phyloP scores from a whole-genome alignment of 2,329 filamentous ascomycete genomes.

The Epichloe hybrida region DNA sequence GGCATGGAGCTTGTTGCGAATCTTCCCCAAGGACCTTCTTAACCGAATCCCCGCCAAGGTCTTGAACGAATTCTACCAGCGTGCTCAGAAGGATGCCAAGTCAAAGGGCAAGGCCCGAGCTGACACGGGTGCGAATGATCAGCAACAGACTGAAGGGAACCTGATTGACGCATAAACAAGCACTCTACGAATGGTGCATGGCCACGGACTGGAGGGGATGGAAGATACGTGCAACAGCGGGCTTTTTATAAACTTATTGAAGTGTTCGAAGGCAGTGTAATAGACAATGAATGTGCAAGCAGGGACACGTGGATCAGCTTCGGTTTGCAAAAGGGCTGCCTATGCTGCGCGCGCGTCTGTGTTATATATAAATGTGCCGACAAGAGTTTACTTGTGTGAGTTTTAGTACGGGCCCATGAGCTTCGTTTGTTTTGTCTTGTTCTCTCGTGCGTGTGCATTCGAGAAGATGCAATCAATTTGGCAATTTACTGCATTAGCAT shows the following conservation, averaged over 20 bases:
- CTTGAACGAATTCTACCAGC: constrained; percentile 71
- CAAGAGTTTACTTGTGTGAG: neutral
- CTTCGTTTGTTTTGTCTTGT: neutral
- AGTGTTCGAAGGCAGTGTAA: neutral
- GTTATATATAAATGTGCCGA: neutral
- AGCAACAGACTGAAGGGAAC: constrained; percentile 39
- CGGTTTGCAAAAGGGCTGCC: neutral
- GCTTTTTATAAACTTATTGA: neutral
- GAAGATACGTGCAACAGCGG: neutral
- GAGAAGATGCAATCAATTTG: neutral
- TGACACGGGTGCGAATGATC: constrained; percentile 25
- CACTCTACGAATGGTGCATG: neutral
- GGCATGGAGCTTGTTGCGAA: constrained; percentile 89
- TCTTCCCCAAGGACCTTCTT: constrained; percentile 95
- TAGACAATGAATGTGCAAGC: constrained; percentile 1
- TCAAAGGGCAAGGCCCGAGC: constrained; percentile 44
- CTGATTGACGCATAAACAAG: constrained; percentile 41
- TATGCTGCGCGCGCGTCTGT: neutral
- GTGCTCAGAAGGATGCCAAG: constrained; percentile 49
- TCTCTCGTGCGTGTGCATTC: neutral
- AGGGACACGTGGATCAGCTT: neutral
- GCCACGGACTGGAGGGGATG: neutral
- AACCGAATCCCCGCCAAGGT: constrained; percentile 85
- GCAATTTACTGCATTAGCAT: neutral
- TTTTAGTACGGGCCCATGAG: neutral